Percentiles rank a stretch among this genome's conserved stretches.
These are phyloP conservation scores for Fraxinus pennsylvanica DNA, from an alignment of 257 asterid species.

Conservation along the genomic window DNA sequence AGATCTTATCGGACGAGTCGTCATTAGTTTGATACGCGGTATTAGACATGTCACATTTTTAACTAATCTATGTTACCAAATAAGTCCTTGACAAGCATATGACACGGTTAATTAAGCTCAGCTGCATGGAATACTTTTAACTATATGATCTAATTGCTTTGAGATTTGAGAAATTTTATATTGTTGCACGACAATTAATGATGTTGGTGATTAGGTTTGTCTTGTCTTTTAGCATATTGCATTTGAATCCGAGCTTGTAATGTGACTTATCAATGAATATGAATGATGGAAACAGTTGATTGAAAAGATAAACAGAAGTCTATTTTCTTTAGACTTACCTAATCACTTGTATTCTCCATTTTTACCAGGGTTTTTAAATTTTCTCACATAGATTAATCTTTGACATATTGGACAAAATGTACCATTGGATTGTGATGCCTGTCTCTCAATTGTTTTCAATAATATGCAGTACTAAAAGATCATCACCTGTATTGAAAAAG, in stretches of 20 bases:
- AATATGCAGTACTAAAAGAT: too few relatives aligned
- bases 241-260: neutral
- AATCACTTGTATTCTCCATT: too few relatives aligned
- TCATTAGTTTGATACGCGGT: too few relatives aligned
- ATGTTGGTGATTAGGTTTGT: neutral
- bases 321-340: neutral
- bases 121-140: neutral
- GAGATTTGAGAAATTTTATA: neutral
- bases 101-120: neutral
- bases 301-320: neutral
- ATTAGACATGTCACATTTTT: too few relatives aligned
- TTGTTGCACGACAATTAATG: neutral
- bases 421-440: too few relatives aligned
- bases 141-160: neutral
- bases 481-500: too few relatives aligned
- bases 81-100: neutral
- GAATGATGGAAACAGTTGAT: constrained; percentile 7
- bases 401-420: too few relatives aligned
- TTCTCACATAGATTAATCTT: too few relatives aligned
- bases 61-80: too few relatives aligned
- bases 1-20: too few relatives aligned
- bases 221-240: constrained; percentile 1
- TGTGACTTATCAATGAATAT: neutral
- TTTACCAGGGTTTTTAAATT: too few relatives aligned
- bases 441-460: too few relatives aligned